Evolutionary conservation across 257 asterid species (phyloP), one percentile per base, ranked within the genome.

Genomic region (Plantago elongata): DNA sequence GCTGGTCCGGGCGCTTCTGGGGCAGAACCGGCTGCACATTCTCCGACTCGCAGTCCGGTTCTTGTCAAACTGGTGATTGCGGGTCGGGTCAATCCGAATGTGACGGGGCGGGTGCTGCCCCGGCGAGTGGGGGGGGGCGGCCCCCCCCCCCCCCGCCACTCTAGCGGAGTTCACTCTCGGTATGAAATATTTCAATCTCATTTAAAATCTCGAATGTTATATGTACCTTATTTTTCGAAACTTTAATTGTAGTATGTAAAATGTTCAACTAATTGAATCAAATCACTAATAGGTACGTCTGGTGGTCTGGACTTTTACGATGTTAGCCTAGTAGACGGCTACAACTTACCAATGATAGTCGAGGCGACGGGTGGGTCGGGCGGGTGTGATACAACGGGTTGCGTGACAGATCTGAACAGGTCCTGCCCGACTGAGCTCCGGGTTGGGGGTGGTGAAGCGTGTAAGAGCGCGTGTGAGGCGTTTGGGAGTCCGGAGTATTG

Each of bases 1-100:
- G 95, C 37, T 90, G 98, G 98, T 88, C 96, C 55, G 98, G 98
- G 48, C 83, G 98, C 9, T 88, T 90, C 72, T 90, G 98, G 98
- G 98, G 72, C 2, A 79, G 98, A 59, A 90, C 98, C 3, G 89
- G 85, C 0, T 90, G 98, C 71, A 42, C 76, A 12, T 90, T 90
- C 71, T 79, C 86, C 50, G 79, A 34, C 40, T 78, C 96, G 38
- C 89, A 74, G 13, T 8, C 84, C 1, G 93, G 88, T 2, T 67
- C 86, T 1, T 90, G 96, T 50, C 62, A 59, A 43, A 91, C 98
- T 0, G 98, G 85, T 5, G 98, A 91, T 54, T 88, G 98, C 42
- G 98, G 95, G 11, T 82, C 98, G 12, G 96, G 96, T 3, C 77
- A 74, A 38, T 27, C 75, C 55, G 96, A 83, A 61, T 91, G 98